Evolutionary conservation across 1,284 basidiomycete species (phyloP), one percentile per base, ranked within the genome.

Genomic region (Heterobasidion parviporum): DNA sequence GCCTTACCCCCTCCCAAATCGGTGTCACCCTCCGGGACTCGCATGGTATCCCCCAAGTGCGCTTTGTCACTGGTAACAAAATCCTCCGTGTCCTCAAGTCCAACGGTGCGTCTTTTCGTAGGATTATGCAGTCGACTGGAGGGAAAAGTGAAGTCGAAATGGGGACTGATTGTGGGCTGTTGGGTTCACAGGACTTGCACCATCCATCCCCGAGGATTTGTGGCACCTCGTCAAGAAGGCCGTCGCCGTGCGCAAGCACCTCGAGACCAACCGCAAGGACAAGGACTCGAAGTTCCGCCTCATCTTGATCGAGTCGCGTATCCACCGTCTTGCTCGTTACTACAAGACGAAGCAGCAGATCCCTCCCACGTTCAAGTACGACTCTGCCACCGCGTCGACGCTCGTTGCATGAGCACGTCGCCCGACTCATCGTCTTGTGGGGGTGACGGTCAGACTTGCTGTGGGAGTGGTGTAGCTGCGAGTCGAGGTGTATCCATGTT

Each of bases 201-300:
- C 95, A 69, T 83, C 88, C 77, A 94, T 98, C 79, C 96, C 96
- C 67, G 96, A 99, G 86, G 96, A 98, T 84, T 89, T 98, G 60
- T 98, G 94, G 90, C 89, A 94, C 85, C 88, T 98, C 74, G 90
- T 98, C 84, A 98, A 98, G 89, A 98, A 98, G 87, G 96, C 96
- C 72, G 95, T 98, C 72, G 83, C 92, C 65, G 93, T 99, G 71
- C 94, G 96, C 78, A 98, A 98, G 85, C 96, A 98, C 79, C 86
- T 99, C 67, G 94, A 98, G 78, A 83, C 85, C 68, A 98, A 98
- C 92, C 89, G 96, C 72, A 97, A 95, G 76, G 96, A 98, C 84
- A 94, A 92, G 82, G 94, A 89, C 76, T 94, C 92, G 77, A 98
- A 98, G 81, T 98, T 98, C 85, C 89, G 92, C 72, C 85, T 96